Percentiles rank a stretch among this genome's conserved stretches.
Conservation (phyloP, 352 stramenopile genomes). For the Globisporangium cystogenes region DNA sequence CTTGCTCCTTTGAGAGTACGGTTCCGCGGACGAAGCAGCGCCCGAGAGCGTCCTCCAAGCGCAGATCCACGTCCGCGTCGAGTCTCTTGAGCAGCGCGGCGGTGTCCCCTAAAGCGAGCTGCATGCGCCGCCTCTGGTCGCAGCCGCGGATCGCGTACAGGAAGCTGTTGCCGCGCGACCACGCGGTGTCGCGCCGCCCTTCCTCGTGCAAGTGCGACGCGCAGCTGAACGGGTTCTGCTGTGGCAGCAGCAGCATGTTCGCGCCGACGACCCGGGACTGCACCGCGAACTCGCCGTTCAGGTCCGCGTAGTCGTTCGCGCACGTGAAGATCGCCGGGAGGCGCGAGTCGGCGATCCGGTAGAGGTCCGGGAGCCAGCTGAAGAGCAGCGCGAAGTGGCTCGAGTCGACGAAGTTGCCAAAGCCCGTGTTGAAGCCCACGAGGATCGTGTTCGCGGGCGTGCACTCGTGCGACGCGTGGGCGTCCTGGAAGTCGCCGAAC, state of each 20-base stretch:
- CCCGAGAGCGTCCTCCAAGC: slow-evolving; percentile 46
- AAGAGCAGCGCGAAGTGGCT: slow-evolving; percentile 43
- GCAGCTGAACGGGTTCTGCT: slow-evolving; percentile 70
- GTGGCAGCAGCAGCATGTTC: slow-evolving; percentile 53
- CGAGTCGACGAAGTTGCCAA: slow-evolving; percentile 73
- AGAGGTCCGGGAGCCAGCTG: slow-evolving; percentile 67
- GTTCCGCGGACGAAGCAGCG: slow-evolving; percentile 57
- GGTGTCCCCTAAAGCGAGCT: slow-evolving; percentile 21
- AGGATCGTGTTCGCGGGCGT: slow-evolving; percentile 39
- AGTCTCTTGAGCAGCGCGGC: slow-evolving; percentile 31
- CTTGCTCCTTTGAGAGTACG: slow-evolving; percentile 64
- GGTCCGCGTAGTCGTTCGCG: slow-evolving; percentile 72
- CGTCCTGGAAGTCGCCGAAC: slow-evolving; percentile 40
- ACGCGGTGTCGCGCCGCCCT: slow-evolving; percentile 50
- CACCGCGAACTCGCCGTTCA: slow-evolving; percentile 75
- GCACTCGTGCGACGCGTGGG: slow-evolving; percentile 22
- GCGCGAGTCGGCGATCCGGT: slow-evolving; percentile 37
- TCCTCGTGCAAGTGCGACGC: slow-evolving; percentile 72
- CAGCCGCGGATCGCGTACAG: slow-evolving; percentile 49
- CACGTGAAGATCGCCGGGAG: slow-evolving; percentile 70
- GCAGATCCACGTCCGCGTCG: slow-evolving; percentile 39
- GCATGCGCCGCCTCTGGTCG: slow-evolving; percentile 22
- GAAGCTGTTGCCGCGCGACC: slow-evolving; percentile 68
- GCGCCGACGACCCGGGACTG: slow-evolving; percentile 56
- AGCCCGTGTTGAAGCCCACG: slow-evolving; percentile 71